Evolutionary conservation across 2,329 filamentous ascomycete genomes (phyloP).

Genomic region (Trichoderma hamatum): DNA sequence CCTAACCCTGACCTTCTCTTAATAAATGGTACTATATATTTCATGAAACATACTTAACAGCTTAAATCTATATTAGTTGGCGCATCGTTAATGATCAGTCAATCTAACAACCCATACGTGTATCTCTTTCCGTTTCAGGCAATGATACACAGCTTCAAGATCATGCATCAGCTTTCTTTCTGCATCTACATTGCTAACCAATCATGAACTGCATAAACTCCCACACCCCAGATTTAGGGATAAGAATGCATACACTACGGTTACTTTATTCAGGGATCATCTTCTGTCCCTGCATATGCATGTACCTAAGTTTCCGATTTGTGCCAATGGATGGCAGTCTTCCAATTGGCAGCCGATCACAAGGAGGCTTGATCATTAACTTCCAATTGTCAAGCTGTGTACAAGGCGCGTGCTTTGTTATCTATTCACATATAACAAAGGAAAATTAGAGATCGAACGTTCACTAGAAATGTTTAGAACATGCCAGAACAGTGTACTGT

Average conservation of each 20-base stretch:
- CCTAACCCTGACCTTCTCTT: background rate
- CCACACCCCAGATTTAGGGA: background rate
- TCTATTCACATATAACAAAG: background rate
- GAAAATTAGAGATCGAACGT: background rate
- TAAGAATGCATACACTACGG: background rate
- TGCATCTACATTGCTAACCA: background rate
- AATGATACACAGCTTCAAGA: background rate
- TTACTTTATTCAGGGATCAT: background rate
- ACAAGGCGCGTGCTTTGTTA: background rate
- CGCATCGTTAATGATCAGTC: background rate
- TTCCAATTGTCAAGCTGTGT: background rate
- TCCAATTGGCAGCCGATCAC: background rate
- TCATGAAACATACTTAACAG: background rate
- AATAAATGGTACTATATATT: background rate
- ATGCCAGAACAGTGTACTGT: background rate
- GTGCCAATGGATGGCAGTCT: background rate
- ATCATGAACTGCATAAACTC: background rate
- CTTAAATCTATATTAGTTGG: background rate
- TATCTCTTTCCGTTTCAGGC: slow-evolving; percentile 2
- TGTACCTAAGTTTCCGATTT: background rate
- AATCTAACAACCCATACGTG: background rate
- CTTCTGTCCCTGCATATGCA: background rate
- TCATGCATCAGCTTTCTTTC: background rate
- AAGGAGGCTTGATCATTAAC: background rate
- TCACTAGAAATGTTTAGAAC: background rate